Evolutionary conservation across 306 rosid species (phyloP), one percentile per base, ranked within the genome.

Genomic region (Vachellia collinsii): DNA sequence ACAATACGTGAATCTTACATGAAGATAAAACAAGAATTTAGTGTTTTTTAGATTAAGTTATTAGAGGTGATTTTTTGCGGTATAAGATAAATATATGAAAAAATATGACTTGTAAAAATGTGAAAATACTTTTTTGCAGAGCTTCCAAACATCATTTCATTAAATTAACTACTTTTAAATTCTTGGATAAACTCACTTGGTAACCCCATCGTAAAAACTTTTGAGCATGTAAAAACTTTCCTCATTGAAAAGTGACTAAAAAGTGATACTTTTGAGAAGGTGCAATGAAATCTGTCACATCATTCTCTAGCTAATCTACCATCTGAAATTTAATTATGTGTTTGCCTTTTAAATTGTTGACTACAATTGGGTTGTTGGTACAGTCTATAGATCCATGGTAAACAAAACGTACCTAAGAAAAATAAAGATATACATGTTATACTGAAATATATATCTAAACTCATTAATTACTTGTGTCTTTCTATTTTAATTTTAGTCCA

Each of bases 351-450:
- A 23, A 25, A 0, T 48, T 48, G 19, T 48, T 62, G 8, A 54
- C 68, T 76, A 59, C 74, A 73, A 67, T 74, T 64, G 47, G 81
- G 63, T 47, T 76, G 42, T 62, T 16, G 14, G 19, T 10, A 22
- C 10, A 9, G 14, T 59, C 13, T 59, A 10, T 59, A 9, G 36
- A 59, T 22, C 11, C 34, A 22, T 8, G 14, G 4, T 59, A 23
- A 22, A 22, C 7, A 3, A 6, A 25, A 59, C 11, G 3, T 20
- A n/a, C 25, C 22, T 6, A 4, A n/a, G 29, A 50, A 50, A 14
- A 16, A 50, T 16, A 22, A 2, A 59, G 11, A 3, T 6, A 11
- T 4, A 3, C 16, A 10, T 25, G 7, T 10, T 59, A 61, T 61
- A 11, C 17, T 25, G 37, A 10, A 61, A 61, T 11, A 25, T 4